Evolutionary conservation across 441 rosid species (phyloP), one percentile per base, ranked within the genome.

Genomic region (Pelargonium fulgidum): DNA sequence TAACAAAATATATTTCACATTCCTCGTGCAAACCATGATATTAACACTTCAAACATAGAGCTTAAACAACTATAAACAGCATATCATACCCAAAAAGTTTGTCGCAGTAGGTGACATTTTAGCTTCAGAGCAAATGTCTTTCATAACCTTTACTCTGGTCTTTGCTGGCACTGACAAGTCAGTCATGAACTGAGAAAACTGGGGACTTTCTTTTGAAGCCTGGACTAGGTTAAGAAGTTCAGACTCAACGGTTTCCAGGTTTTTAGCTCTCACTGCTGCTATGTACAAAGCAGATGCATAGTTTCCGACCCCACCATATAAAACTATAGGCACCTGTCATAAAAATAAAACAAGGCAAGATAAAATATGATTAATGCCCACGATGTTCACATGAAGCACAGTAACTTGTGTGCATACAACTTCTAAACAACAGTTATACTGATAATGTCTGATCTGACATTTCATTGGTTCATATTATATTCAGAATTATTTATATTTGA

Each of bases 281-380:
- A 88, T 10, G 81, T 81, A 93, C 41, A 93, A 71, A 73, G 96
- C 91, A 22, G 97, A 81, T 45, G 98, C 96, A 83, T 89, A 93
- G 82, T 89, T 93, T 24, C 96, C 98, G 66, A 87, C n/a, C 66
- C 87, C 97, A 62, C 96, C 98, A 70, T 71, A 89, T 73, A 91
- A 78, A 63, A 81, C 83, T n/a, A 87, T 1, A 59, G 98, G 98
- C 72, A 91, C 82, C 98, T 93, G 44, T 12, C 56, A 73, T 2
- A 8, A 16, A 77, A 20, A 73, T 67, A 0, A 42, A 62, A 64
- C 8, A 26, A 75, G 39, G 12, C 62, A 61, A 14, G 72, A 73
- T 66, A 42, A 75, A 8, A 16, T 8, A 0, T 12, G 24, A 58
- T 44, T 12, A 14, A 44, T 17, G 52, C 17, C 42, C 50, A 13